These are phyloP conservation scores for Globisporangium takayamanum DNA, from an alignment of 352 stramenopile genomes.

Conservation along the genomic window DNA sequence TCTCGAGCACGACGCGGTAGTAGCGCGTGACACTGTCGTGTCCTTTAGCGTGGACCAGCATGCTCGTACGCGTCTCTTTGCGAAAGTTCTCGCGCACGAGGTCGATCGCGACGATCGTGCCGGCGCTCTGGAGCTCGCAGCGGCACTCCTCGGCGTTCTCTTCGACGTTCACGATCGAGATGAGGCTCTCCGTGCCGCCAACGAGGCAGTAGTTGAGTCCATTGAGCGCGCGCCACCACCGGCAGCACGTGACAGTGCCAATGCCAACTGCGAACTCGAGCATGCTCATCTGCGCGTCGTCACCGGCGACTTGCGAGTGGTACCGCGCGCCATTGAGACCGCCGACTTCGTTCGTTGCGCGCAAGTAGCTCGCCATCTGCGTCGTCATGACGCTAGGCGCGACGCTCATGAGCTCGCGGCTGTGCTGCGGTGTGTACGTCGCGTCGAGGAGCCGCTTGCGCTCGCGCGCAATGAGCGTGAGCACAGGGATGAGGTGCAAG, in stretches of 20 bases:
- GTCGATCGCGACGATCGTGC: constrained; percentile 65
- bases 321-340: constrained; percentile 78
- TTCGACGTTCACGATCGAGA: constrained; percentile 84
- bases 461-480: constrained; percentile 49
- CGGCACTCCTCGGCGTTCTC: constrained; percentile 80
- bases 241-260: constrained; percentile 50
- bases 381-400: constrained; percentile 65
- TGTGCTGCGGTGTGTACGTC: constrained; percentile 38
- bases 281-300: constrained; percentile 81
- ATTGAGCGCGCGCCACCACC: constrained; percentile 82
- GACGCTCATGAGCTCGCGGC: constrained; percentile 69
- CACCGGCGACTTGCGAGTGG: constrained; percentile 71
- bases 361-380: constrained; percentile 81
- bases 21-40: constrained; percentile 48
- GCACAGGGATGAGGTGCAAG: constrained; percentile 68
- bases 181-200: constrained; percentile 61
- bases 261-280: constrained; percentile 75
- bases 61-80: constrained; percentile 71
- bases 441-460: constrained; percentile 52
- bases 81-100: constrained; percentile 73
- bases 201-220: constrained; percentile 82
- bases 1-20: constrained; percentile 81
- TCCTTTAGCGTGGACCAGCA: constrained; percentile 64
- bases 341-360: constrained; percentile 71
- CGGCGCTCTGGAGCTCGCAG: constrained; percentile 64